phyloP scores from a whole-genome alignment of 2,329 filamentous ascomycete genomes.

The Chlorencoelia australis region DNA sequence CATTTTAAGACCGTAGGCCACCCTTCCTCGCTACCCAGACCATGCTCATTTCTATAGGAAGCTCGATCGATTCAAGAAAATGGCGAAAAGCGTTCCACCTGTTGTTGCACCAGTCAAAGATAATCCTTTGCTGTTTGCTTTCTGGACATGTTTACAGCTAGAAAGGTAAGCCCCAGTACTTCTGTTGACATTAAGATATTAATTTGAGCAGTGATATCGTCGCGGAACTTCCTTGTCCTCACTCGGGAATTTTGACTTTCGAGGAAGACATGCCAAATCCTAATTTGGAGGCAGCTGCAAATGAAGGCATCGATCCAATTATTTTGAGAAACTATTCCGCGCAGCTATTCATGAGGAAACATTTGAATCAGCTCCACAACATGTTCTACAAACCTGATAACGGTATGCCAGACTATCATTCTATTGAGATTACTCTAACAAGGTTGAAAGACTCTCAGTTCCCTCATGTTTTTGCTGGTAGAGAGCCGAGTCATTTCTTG shows the following conservation, averaged over 20 bases:
- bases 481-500: conserved; percentile 29
- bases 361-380: conserved; percentile 51
- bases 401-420: conserved; percentile 11
- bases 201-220: conserved; percentile 62
- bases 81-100: conserved; percentile 14
- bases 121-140: conserved; percentile 65
- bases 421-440: conserved; percentile 39
- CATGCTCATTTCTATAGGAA: conserved; percentile 20
- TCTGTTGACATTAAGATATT: conserved; percentile 4
- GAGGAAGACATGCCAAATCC: conserved; percentile 59
- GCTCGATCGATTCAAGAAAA: conserved; percentile 31
- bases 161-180: conserved; percentile 54
- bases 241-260: conserved; percentile 50
- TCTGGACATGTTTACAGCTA: conserved; percentile 88
- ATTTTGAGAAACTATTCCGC: conserved; percentile 51
- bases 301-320: conserved; percentile 34
- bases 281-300: conserved; percentile 37
- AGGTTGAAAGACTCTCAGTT: conserved; percentile 21
- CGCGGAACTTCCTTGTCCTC: conserved; percentile 64
- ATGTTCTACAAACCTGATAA: conserved; percentile 26
- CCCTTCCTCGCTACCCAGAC: neutral
- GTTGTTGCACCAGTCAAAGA: conserved; percentile 29
- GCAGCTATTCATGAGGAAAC: conserved; percentile 54
- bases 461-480: conserved; percentile 11
- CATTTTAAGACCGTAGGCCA: conserved; percentile 54